These are phyloP conservation scores for Phytophthora lateralis DNA, from an alignment of 352 stramenopile species.

Conservation along the genomic window DNA sequence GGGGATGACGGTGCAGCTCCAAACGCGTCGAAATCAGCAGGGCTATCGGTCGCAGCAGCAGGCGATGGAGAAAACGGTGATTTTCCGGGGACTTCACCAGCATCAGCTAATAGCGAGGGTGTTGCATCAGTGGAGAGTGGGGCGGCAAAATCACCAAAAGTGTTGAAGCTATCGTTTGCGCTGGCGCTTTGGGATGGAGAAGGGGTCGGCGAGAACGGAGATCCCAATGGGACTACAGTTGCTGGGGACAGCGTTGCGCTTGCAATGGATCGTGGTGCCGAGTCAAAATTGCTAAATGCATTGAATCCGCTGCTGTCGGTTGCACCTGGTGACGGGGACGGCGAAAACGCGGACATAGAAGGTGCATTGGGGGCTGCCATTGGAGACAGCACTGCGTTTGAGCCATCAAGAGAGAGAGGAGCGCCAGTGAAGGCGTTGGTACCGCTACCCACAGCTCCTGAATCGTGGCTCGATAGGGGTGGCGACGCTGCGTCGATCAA, in stretches of 20 bases:
- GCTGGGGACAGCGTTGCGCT: constrained; percentile 24
- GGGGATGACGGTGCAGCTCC: constrained; percentile 3
- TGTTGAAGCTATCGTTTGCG: constrained; percentile 21
- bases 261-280: constrained; percentile 29
- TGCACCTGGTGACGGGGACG: constrained; percentile 13
- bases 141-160: constrained; percentile 31
- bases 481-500: constrained; percentile 28
- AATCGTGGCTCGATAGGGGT: constrained; percentile 7
- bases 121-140: constrained; percentile 1
- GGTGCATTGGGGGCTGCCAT: constrained; percentile 22
- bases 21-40: constrained; percentile 25
- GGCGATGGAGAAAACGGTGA: constrained; percentile 20
- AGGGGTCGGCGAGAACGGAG: constrained; percentile 28
- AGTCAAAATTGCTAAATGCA: constrained; percentile 44
- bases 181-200: constrained; percentile 20
- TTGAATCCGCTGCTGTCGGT: constrained; percentile 43
- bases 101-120: constrained; percentile 10
- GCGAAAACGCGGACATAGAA: constrained; percentile 31
- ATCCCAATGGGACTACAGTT: constrained; percentile 16
- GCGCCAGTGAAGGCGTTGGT: constrained; percentile 24
- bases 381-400: constrained; percentile 15
- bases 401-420: constrained; percentile 23
- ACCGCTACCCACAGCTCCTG: constrained; percentile 9
- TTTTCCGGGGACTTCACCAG: constrained; percentile 2
- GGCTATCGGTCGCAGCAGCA: constrained; percentile 16